phyloP scores from a whole-genome alignment of 2,329 filamentous ascomycete genomes.

The Escovopsis sp. region DNA sequence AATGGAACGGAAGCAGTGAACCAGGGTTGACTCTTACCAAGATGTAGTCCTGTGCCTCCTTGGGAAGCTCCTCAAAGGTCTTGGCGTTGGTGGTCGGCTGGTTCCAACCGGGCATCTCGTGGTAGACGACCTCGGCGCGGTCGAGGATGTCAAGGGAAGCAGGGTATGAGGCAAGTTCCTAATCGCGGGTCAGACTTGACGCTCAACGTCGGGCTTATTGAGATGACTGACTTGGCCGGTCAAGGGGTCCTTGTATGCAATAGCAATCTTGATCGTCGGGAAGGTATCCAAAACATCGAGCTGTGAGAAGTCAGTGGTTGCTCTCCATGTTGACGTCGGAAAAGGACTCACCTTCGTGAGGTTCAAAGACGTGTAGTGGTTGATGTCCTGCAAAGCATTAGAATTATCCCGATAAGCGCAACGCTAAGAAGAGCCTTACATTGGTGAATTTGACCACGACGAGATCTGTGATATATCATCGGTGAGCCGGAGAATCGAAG shows the following conservation, averaged over 20 bases:
- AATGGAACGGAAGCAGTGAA: too few relatives aligned
- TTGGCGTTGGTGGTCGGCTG: slow-evolving; percentile 37
- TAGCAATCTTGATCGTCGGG: slow-evolving; percentile 57
- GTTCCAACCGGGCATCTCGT: slow-evolving; percentile 57
- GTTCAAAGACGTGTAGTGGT: slow-evolving; percentile 51
- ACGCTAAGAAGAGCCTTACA: background rate
- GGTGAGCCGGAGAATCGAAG: slow-evolving; percentile 8
- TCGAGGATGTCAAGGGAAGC: slow-evolving; percentile 45
- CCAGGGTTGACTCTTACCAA: too few relatives aligned
- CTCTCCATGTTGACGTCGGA: background rate
- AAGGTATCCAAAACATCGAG: slow-evolving; percentile 53
- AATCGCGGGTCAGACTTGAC: too few relatives aligned
- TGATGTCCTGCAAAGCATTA: slow-evolving; percentile 28
- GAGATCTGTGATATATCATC: slow-evolving; percentile 30
- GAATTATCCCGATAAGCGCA: background rate
- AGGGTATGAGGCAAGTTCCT: slow-evolving; percentile 37
- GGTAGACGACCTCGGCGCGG: slow-evolving; percentile 48
- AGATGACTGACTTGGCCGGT: slow-evolving; percentile 12
- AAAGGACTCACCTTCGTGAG: slow-evolving; percentile 32
- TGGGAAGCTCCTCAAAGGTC: slow-evolving; percentile 44
- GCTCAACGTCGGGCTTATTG: too few relatives aligned
- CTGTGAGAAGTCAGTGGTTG: slow-evolving; percentile 35
- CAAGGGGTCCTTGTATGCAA: slow-evolving; percentile 43
- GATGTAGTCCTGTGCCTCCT: slow-evolving; percentile 50
- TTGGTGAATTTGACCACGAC: slow-evolving; percentile 51